Base-by-base conservation (phyloP, 257 asterid genomes). In the Gentiana straminea region DNA sequence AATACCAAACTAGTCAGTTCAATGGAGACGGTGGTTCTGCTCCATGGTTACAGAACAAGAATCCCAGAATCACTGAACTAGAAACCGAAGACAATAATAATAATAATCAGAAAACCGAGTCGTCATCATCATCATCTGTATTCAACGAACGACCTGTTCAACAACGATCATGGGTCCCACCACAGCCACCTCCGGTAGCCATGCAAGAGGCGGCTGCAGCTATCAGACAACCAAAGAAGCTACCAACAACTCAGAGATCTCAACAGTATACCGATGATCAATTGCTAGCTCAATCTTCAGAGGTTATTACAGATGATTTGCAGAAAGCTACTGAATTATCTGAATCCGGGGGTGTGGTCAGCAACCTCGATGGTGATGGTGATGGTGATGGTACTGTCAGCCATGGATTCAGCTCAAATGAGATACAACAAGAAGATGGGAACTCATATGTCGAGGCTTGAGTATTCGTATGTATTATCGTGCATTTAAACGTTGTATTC, bases 191-290 rank as follows among this genome's bases (percentile, higher is more conserved):
- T 11, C 94, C 94, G 1, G 94, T 92, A 5, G 90, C 70, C 32
- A 92, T 88, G 88, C 84, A 93, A 0, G 99, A 85, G 72, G 95
- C 99, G 51, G 91, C 97, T 51, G 78, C 90, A 1, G 97, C 99
- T 59, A 92, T 92, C 72, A 85, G 99, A 36, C 94, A 92, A 61
- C 94, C 94, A 12, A 92, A 92, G 77, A 88, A 80, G 71, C 54
- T 84, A 13, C 54, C 85, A 13, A 32, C 68, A 1, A 32, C 43
- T 13, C 87, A 73, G 67, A 70, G 71, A 15, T 24, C 24, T 24
- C 92, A 81, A 13, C 76, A 70, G 50, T 33, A 79, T 73, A 81
- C 69, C 0, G 94, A 88, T 38, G 94, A 85, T 57, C 86, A 84
- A 61, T 57, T 77, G 51, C 69, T 77, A 11, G 62, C 79, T 60